Conservation (phyloP, 306 rosid species). For the Mimosa pudica region DNA sequence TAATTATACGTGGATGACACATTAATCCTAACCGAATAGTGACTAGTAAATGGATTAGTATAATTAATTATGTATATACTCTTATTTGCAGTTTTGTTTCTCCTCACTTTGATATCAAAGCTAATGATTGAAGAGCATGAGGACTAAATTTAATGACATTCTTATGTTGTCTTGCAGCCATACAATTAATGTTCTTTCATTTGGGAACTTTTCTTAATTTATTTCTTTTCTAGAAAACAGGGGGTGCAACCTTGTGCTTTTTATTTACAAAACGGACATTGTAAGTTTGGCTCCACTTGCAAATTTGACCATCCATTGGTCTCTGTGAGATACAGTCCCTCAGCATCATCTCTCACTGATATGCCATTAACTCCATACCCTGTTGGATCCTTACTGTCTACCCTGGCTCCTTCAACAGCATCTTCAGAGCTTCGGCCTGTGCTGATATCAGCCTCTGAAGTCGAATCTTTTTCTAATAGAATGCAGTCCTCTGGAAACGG, state of each 20-base stretch:
- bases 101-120: conserved; percentile 17
- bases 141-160: conserved; percentile 8
- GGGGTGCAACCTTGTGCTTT: conserved; percentile 53
- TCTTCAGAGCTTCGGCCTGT: conserved; percentile 67
- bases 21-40: neutral
- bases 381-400: conserved; percentile 73
- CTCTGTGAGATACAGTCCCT: conserved; percentile 63
- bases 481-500: conserved; percentile 64
- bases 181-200: conserved; percentile 20
- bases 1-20: neutral
- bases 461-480: conserved; percentile 56
- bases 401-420: conserved; percentile 62
- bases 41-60: conserved; percentile 1
- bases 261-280: conserved; percentile 54
- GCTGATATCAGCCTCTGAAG: conserved; percentile 47
- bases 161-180: conserved; percentile 19
- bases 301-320: conserved; percentile 87
- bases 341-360: conserved; percentile 68
- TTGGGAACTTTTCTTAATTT: conserved; percentile 34
- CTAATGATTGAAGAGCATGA: neutral
- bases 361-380: conserved; percentile 79
- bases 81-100: neutral
- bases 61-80: neutral
- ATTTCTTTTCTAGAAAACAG: conserved; percentile 48
- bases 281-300: conserved; percentile 86